These are phyloP conservation scores for Tolypocladium amazonense DNA, from an alignment of 2,329 filamentous ascomycete genomes.

Conservation along the genomic window DNA sequence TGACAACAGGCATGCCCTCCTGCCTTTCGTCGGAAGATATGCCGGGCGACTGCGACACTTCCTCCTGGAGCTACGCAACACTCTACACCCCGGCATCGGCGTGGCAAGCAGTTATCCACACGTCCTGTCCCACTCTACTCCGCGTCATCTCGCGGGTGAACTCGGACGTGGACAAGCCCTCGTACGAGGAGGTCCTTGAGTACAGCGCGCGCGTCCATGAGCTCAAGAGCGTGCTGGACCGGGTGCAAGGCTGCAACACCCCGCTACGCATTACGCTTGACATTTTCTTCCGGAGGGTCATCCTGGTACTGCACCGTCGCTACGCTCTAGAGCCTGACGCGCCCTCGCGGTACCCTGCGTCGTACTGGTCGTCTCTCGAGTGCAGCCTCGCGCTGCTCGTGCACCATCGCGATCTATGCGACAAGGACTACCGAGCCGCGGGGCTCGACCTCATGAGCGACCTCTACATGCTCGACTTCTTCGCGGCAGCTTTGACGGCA, in stretches of 20 bases:
- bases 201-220: conserved; percentile 5
- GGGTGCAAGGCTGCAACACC: neutral
- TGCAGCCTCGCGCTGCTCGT: conserved; percentile 7
- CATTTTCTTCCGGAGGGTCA: conserved; percentile 4
- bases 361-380: conserved; percentile 7
- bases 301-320: conserved; percentile 4
- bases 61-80: neutral
- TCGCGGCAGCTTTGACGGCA: conserved; percentile 3
- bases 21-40: conserved; percentile 2
- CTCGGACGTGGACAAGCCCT: neutral
- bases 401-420: conserved; percentile 2
- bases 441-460: neutral
- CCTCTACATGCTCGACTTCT: conserved; percentile 6
- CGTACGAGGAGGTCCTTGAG: conserved; percentile 5
- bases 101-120: conserved; percentile 1
- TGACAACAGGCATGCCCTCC: conserved; percentile 3
- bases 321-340: conserved; percentile 4
- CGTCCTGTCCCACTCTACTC: conserved; percentile 1
- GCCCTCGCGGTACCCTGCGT: conserved; percentile 1
- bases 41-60: neutral
- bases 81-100: neutral
- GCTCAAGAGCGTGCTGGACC: conserved; percentile 1
- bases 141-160: conserved; percentile 2
- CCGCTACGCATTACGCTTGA: conserved; percentile 4
- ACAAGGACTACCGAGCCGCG: neutral